phyloP scores from a whole-genome alignment of 1,284 basidiomycete species.

The Boletellus deceptivus region DNA sequence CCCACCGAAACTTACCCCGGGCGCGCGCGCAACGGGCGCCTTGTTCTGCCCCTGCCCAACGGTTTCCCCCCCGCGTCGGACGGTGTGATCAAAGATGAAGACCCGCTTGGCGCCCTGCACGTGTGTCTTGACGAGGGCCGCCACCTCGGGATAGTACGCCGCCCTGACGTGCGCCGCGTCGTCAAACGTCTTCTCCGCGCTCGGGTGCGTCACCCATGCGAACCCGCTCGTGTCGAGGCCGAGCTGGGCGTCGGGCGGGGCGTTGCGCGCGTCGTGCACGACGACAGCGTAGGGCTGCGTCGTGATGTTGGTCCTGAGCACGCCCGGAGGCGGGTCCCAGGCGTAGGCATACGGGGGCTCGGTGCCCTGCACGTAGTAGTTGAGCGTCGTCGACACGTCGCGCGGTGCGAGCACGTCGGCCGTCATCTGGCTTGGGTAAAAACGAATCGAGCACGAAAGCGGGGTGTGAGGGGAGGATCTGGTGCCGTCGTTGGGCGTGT shows the following conservation, averaged over 20 bases:
- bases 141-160: not conserved
- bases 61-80: not conserved
- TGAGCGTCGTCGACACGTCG: not conserved
- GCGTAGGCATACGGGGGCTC: not conserved
- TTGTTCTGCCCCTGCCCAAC: too few relatives aligned
- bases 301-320: not conserved
- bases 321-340: not conserved
- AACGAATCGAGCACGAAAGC: too few relatives aligned
- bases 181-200: not conserved
- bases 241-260: too few relatives aligned
- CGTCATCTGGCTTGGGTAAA: not conserved
- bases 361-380: not conserved
- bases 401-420: not conserved
- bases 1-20: not conserved
- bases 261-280: conserved; percentile 29
- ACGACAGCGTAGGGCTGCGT: conserved; percentile 10
- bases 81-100: not conserved
- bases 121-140: not conserved
- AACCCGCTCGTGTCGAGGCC: conserved; percentile 40
- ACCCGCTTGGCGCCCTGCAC: not conserved
- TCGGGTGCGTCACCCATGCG: conserved; percentile 28
- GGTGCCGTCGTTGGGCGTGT: too few relatives aligned
- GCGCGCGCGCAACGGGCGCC: not conserved
- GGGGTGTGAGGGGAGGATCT: too few relatives aligned
- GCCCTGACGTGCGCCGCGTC: not conserved